phyloP scores from a whole-genome alignment of 495 filamentous ascomycete species.

The Tetracladium setigerum region DNA sequence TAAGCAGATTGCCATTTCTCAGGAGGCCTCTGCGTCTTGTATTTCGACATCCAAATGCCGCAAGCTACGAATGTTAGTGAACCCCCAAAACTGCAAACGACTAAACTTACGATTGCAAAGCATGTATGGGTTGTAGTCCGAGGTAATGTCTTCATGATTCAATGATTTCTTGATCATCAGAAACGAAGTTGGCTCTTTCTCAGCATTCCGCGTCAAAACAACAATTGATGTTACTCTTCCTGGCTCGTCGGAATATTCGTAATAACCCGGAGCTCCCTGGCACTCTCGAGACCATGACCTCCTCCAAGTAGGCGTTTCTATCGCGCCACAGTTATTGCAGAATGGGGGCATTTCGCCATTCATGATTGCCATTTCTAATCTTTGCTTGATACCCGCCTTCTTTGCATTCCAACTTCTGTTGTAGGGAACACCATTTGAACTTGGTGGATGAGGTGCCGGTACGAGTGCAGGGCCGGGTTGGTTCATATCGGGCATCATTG shows the following conservation, averaged over 20 bases:
- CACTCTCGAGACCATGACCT: slow-evolving; percentile 72
- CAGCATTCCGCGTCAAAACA: slow-evolving; percentile 49
- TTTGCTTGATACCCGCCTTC: slow-evolving; percentile 54
- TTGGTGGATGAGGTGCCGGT: slow-evolving; percentile 1
- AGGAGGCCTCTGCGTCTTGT: slow-evolving; percentile 72
- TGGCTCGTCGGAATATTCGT: slow-evolving; percentile 59
- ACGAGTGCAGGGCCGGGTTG: neutral
- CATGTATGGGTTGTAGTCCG: slow-evolving; percentile 57
- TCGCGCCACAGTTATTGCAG: slow-evolving; percentile 87
- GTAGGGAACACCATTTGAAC: slow-evolving; percentile 3
- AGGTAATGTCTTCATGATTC: slow-evolving; percentile 45
- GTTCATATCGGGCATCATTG: slow-evolving; percentile 4
- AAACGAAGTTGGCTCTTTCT: slow-evolving; percentile 52
- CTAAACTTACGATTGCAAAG: slow-evolving; percentile 66
- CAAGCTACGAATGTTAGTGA: slow-evolving; percentile 48
- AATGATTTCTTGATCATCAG: slow-evolving; percentile 74
- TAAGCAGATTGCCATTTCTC: slow-evolving; percentile 58
- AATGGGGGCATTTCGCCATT: slow-evolving; percentile 73
- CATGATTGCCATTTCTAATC: slow-evolving; percentile 56
- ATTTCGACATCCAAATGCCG: slow-evolving; percentile 87
- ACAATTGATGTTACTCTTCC: slow-evolving; percentile 58
- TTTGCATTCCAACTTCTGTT: slow-evolving; percentile 25
- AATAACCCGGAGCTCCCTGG: slow-evolving; percentile 50
- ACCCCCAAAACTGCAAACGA: neutral
- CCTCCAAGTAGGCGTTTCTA: slow-evolving; percentile 93